phyloP scores from a whole-genome alignment of 129 eudicot species.

The Centella asiatica region DNA sequence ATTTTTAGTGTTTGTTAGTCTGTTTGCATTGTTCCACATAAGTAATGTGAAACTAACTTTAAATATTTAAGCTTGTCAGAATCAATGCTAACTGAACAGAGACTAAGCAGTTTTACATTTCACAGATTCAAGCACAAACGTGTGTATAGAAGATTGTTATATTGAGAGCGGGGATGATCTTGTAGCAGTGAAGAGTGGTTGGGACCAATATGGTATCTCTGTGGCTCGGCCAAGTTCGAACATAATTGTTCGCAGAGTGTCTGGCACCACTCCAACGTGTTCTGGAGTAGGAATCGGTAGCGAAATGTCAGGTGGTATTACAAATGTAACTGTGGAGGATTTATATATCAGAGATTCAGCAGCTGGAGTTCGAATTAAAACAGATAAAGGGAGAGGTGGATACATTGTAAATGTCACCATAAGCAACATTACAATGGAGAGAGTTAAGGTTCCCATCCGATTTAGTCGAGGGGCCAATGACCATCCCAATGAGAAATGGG shows the following conservation, averaged over 20 bases:
- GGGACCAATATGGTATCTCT: slow-evolving; percentile 92
- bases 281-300: slow-evolving; percentile 98
- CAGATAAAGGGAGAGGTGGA: slow-evolving; percentile 95
- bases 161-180: slow-evolving; percentile 98
- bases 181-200: slow-evolving; percentile 92
- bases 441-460: slow-evolving; percentile 79
- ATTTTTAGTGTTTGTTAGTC: neutral
- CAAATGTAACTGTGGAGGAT: slow-evolving; percentile 57
- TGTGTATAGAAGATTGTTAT: slow-evolving; percentile 91
- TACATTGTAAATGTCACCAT: slow-evolving; percentile 68
- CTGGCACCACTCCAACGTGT: slow-evolving; percentile 97
- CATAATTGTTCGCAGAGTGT: slow-evolving; percentile 70
- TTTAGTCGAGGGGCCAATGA: slow-evolving; percentile 32
- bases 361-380: slow-evolving; percentile 83
- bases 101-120: neutral
- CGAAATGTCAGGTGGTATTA: slow-evolving; percentile 95
- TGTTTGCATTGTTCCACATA: neutral
- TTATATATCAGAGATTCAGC: slow-evolving; percentile 72
- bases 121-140: slow-evolving; percentile 79
- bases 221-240: slow-evolving; percentile 77
- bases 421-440: slow-evolving; percentile 58
- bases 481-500: slow-evolving; percentile 82
- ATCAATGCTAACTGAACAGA: neutral
- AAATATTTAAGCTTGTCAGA: neutral
- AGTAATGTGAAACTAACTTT: too few species aligned